Base-by-base conservation (phyloP, 208 protist genomes). In the Leishmania aethiopica region DNA sequence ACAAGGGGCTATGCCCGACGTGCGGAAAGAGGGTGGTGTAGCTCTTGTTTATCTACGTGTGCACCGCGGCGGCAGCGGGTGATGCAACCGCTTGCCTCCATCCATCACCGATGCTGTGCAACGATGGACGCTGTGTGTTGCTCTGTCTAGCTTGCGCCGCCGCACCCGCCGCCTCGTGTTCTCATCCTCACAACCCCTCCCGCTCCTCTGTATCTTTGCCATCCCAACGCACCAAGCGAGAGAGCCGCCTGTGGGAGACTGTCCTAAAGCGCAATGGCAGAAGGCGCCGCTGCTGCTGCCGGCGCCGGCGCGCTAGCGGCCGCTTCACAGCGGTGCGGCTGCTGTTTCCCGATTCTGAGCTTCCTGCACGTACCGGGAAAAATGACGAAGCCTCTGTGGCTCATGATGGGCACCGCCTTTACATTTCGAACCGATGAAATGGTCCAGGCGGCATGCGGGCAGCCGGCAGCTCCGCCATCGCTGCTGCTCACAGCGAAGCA, bases 391-490 rank as follows among this genome's bases (percentile, higher is more conserved):
- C 93, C 93, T 40, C 71, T 94, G 76, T 96, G 93, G 92, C 84
- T 96, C 37, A 96, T 96, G 93, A 94, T 95, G 89, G 93, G 93
- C 51, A 95, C 93, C 0, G 91, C 92, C 42, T 95, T 94, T 77
- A 85, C 86, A 45, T 81, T 89, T 55, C 66, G 66, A 70, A 59
- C 53, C 32, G 59, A 35, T 1, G 47, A 19, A 8, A 45, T 42
- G 19, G 40, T 57, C 17, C 28, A 74, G 40, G 28, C 70, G 25
- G 45, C 70, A 74, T 8, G 11, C 42, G 11, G 70, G 28, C 11
- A 32, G 6, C 64, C 74, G 22, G 51, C 40, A 35, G 70, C 60
- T 3, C 47, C 11, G 51, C 1, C 51, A 15, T 66, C 70, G 42
- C 83, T 95, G 53, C 88, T 96, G 17, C 93, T 96, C 57, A 91